phyloP scores from a whole-genome alignment of 805 yeast species.

The Ogataea pini region DNA sequence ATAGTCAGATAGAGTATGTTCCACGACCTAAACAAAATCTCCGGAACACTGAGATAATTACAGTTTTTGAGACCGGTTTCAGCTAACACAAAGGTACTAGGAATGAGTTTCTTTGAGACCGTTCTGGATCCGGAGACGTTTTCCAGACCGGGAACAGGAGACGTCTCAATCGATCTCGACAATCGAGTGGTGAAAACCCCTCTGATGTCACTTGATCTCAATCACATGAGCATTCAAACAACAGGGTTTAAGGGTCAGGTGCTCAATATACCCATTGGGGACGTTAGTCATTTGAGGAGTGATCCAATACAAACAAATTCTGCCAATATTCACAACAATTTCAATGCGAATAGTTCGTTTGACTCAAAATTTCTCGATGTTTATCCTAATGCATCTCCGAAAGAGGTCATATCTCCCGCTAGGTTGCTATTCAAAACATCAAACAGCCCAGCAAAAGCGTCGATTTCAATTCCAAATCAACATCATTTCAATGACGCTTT shows the following conservation, averaged over 20 bases:
- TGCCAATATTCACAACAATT: constrained; percentile 9
- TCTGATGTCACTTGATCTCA: constrained; percentile 20
- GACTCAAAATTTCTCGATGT: constrained; percentile 20
- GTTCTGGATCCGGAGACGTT: constrained; percentile 19
- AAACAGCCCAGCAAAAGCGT: constrained; percentile 13
- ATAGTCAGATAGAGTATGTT: background rate
- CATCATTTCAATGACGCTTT: constrained; percentile 14
- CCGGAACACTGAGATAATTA: background rate
- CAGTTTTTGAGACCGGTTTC: background rate
- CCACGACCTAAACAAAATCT: background rate
- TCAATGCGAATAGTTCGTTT: constrained; percentile 13
- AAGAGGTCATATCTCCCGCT: constrained; percentile 22
- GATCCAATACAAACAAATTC: constrained; percentile 14
- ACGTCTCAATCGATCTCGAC: constrained; percentile 20
- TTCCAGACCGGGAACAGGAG: constrained; percentile 21
- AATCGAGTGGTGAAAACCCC: constrained; percentile 20
- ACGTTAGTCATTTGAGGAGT: constrained; percentile 11
- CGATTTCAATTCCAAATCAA: constrained; percentile 12
- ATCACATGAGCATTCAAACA: constrained; percentile 19
- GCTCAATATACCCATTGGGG: constrained; percentile 17
- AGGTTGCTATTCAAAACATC: constrained; percentile 16
- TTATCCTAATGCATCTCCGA: constrained; percentile 16
- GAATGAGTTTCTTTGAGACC: constrained; percentile 22
- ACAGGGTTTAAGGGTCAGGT: constrained; percentile 15
- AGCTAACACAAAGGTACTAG: constrained; percentile 2